Evolutionary conservation across 2,329 filamentous ascomycete genomes (phyloP), one percentile per base, ranked within the genome.

Genomic region (Hymenotorrendiella dingleyae): DNA sequence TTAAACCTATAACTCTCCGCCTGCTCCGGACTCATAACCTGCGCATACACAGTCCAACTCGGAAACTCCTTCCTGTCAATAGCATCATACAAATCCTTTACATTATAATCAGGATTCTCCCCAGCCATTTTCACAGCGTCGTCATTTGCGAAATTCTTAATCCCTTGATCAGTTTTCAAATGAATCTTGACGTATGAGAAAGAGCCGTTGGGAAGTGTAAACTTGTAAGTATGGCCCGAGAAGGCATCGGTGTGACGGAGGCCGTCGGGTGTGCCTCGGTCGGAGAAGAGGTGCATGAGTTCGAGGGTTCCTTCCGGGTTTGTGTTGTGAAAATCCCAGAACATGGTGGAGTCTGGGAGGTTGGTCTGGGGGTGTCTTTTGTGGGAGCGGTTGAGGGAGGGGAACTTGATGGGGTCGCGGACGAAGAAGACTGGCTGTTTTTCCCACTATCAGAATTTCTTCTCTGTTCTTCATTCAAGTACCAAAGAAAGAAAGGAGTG

Each of bases 321-420:
- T 20, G 30, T 42, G 17, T 42, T 42, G 33, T 42, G 40, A 10
- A 36, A 42, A 28, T 42, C 40, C 40, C 40, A 52, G 40, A 47
- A 52, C 57, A 61, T 56, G 20, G 50, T 55, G 6, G 80, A 76
- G 60, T 84, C 77, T 34, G 76, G 79, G 35, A 86, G 64, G 61
- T 87, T 82, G 19, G 80, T 86, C 47, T 78, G 72, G 0, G 83
- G 83, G 62, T 87, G 72, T 36, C 82, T 74, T 71, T 87, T 87
- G 64, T 88, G 84, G 2, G 82, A 84, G 66, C 84, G 82, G 48
- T 85, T 86, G 62, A 86, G 80, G 56, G 80, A 67, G 21, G 83
- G 82, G 64, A 86, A 88, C 61, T 87, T 86, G 55, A 74, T 72
- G 1, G 83, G 80, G 53, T 87, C 83, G 27, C 83, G 72, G 17